These are phyloP conservation scores for Lathyrus oleraceus DNA, from an alignment of 306 rosid genomes.

Conservation along the genomic window DNA sequence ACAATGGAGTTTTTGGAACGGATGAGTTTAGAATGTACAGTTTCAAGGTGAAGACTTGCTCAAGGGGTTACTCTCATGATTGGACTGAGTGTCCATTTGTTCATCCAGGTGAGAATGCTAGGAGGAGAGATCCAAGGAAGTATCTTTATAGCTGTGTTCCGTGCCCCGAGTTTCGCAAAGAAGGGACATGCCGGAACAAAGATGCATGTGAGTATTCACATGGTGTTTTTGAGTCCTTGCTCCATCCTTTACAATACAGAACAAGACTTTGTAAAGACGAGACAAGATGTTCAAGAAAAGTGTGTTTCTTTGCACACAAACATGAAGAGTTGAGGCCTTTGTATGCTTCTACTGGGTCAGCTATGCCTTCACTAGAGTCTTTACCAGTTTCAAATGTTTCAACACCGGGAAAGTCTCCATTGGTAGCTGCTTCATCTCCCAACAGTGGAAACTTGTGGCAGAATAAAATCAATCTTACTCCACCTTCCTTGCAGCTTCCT, in stretches of 20 bases:
- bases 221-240: conserved; percentile 3
- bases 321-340: not conserved
- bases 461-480: conserved; percentile 68
- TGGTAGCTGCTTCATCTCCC: conserved; percentile 67
- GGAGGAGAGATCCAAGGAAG: not conserved
- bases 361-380: not conserved
- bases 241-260: conserved; percentile 2
- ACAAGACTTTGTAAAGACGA: conserved; percentile 2
- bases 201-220: conserved; percentile 9
- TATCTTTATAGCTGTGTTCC: conserved; percentile 7
- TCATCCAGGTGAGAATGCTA: conserved; percentile 19
- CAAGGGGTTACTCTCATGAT: conserved; percentile 7
- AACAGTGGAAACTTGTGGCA: conserved; percentile 81
- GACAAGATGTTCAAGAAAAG: not conserved
- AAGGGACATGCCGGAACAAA: not conserved
- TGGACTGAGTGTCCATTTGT: conserved; percentile 16
- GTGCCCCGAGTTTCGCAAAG: conserved; percentile 2
- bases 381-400: conserved; percentile 53
- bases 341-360: conserved; percentile 1
- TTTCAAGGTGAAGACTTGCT: conserved; percentile 1
- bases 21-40: conserved; percentile 7
- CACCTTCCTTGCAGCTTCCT: not conserved
- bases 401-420: conserved; percentile 79
- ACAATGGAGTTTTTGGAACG: not conserved
- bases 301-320: conserved; percentile 1